phyloP scores from a whole-genome alignment of 2,329 filamentous ascomycete species.

The Nigrospora osmanthi region DNA sequence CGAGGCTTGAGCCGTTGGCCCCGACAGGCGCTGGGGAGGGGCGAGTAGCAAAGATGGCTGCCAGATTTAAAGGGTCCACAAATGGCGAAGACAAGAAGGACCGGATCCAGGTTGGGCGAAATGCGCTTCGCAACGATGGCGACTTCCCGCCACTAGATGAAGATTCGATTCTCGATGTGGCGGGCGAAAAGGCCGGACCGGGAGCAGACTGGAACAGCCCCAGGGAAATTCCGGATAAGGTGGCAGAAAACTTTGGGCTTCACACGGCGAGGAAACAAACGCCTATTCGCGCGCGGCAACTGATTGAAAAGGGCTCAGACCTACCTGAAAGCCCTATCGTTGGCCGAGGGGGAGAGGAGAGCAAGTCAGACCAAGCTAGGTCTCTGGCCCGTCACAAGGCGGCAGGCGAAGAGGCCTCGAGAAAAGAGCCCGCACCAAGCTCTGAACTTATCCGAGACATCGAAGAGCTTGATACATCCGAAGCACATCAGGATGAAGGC shows the following conservation, averaged over 20 bases:
- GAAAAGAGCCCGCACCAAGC: conserved; percentile 5
- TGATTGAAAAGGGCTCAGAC: conserved; percentile 3
- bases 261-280: conserved; percentile 13
- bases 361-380: neutral
- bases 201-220: no score
- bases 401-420: no score
- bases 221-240: neutral
- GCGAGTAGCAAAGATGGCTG: conserved; percentile 24
- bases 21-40: conserved; percentile 14
- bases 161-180: no score
- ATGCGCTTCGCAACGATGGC: no score
- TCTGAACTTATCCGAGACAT: conserved; percentile 16
- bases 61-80: conserved; percentile 24
- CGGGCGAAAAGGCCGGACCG: no score
- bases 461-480: conserved; percentile 18
- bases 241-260: conserved; percentile 15
- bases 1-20: conserved; percentile 10
- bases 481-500: conserved; percentile 7
- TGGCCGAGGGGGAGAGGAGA: conserved; percentile 1
- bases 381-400: neutral
- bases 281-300: conserved; percentile 2
- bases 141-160: no score
- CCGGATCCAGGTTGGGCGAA: no score
- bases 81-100: conserved; percentile 26
- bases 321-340: conserved; percentile 6